Evolutionary conservation across 2,329 filamentous ascomycete genomes (phyloP), one percentile per base, ranked within the genome.

Genomic region (Alternaria triticimaculans): DNA sequence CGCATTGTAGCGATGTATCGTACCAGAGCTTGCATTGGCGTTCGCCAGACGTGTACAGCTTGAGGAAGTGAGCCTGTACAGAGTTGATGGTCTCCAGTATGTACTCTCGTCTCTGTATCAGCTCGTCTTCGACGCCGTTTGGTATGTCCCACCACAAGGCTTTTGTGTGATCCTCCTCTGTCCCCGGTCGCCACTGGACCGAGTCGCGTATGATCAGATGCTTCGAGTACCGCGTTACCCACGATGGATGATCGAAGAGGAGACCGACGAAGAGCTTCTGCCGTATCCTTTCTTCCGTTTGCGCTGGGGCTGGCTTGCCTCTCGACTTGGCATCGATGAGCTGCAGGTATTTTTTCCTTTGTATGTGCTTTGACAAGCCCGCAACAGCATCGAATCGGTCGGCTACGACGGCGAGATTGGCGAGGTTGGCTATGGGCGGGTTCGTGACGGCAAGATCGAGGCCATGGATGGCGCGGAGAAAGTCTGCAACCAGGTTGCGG

Each of bases 81-180:
- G 90, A 92, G 58, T 90, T 87, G 49, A 94, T 83, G 2, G 90
- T 90, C 70, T 89, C 87, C 18, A 94, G 82, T 46, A 93, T 86
- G 77, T 86, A 88, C 59, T 88, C 86, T 10, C 91, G 87, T 1
- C 92, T 87, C 67, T 85, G 84, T 41, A 88, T 86, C 5, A 94
- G 82, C 74, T 93, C 91, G 60, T 87, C 89, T 82, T 94, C 92
- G 20, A 94, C 77, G 1, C 87, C 87, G 60, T 88, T 86, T 0
- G 90, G 90, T 18, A 94, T 78, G 73, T 91, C 87, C 90, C 90
- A 93, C 91, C 91, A 94, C 12, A 87, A 81, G 3, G 89, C 84
- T 59, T 73, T 77, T 51, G 71, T 80, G 56, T 80, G 60, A 49
- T 80, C 73, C 58, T 80, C 74, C 26, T 83, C 82, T 3, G 71